Evolutionary conservation across 1,139 yeast species (phyloP).

Genomic region (Magnusiomyces fungicola): DNA sequence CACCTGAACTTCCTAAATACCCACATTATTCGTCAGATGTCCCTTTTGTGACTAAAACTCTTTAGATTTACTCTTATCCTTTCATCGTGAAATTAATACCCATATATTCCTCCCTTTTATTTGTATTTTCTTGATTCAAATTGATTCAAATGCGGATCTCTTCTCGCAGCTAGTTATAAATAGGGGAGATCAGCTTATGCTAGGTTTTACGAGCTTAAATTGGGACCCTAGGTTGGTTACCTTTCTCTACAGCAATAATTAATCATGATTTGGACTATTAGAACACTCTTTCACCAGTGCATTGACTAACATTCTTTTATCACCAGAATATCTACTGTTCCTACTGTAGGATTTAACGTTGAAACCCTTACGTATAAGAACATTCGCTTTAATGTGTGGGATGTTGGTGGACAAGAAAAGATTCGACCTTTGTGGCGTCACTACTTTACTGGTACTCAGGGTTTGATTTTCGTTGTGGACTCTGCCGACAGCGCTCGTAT

Average conservation of each 20-base stretch:
- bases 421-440: slow-evolving; percentile 92
- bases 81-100: background rate
- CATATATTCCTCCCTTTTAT: no score
- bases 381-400: slow-evolving; percentile 92
- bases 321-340: slow-evolving; percentile 66
- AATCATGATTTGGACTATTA: no score
- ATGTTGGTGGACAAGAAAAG: slow-evolving; percentile 93
- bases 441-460: slow-evolving; percentile 89
- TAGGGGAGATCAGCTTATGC: no score
- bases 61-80: background rate
- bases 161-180: no score
- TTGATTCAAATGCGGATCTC: background rate
- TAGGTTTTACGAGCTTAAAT: no score
- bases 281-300: no score
- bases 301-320: slow-evolving; percentile 6
- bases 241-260: no score
- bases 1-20: no score
- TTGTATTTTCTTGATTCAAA: no score
- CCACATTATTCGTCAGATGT: no score
- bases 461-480: slow-evolving; percentile 88
- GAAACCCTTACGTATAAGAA: slow-evolving; percentile 86
- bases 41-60: no score
- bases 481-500: slow-evolving; percentile 65
- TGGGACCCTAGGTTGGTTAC: no score
- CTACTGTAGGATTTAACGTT: slow-evolving; percentile 92